Evolutionary conservation across 2,329 filamentous ascomycete genomes (phyloP).

Genomic region (Chaetomiaceae sp.): DNA sequence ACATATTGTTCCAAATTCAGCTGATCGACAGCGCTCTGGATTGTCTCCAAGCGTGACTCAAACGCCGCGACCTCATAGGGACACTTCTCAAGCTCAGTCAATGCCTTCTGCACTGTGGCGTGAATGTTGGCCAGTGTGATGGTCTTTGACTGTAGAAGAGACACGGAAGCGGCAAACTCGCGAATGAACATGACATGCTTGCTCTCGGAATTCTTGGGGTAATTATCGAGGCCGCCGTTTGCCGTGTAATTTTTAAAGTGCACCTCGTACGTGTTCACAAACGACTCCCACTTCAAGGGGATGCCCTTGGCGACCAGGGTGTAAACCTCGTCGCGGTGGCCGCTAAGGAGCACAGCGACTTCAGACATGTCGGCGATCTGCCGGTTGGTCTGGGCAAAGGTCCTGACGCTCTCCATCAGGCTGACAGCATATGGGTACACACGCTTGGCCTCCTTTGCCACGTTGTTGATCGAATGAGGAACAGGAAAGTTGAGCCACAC

Average conservation of each 20-base stretch:
- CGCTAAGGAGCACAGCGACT: conserved; percentile 80
- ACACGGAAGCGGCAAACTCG: conserved; percentile 84
- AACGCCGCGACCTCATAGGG: conserved; percentile 78
- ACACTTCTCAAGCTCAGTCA: conserved; percentile 79
- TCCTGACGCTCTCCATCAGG: conserved; percentile 97
- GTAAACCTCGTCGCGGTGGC: conserved; percentile 89
- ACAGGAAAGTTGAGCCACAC: conserved; percentile 93
- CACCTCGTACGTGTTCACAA: conserved; percentile 93
- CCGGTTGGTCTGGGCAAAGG: conserved; percentile 80
- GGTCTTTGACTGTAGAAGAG: conserved; percentile 83
- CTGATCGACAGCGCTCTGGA: conserved; percentile 92
- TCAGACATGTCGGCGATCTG: conserved; percentile 82
- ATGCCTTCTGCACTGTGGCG: conserved; percentile 72
- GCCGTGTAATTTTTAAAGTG: conserved; percentile 66
- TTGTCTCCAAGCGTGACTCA: conserved; percentile 71
- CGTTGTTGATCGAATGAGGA: conserved; percentile 88
- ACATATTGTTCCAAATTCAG: conserved; percentile 94
- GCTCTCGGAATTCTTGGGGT: conserved; percentile 66
- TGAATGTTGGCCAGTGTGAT: conserved; percentile 74
- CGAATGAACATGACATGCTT: conserved; percentile 96
- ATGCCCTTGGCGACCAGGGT: conserved; percentile 79
- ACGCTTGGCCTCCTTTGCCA: conserved; percentile 97
- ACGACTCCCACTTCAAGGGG: conserved; percentile 92
- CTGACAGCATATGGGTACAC: conserved; percentile 98
- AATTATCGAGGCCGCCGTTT: conserved; percentile 55